A percentile compares a stretch with the other conserved stretches of the same genome.
phyloP scores from a whole-genome alignment of 2,329 filamentous ascomycete genomes.

The Aspergillus costaricaensis region DNA sequence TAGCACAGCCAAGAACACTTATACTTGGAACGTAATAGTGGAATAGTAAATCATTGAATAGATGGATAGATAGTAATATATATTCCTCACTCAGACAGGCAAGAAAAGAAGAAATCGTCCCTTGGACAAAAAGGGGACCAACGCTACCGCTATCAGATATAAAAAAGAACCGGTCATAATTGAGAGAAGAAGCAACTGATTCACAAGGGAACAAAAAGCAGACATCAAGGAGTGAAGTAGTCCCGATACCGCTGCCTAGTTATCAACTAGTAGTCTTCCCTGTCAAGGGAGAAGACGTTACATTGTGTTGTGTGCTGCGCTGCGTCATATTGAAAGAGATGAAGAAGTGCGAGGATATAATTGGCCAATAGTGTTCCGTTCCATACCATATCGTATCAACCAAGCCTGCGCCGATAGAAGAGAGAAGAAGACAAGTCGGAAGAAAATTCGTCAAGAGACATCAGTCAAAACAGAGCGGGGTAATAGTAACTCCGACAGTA shows the following conservation, averaged over 20 bases:
- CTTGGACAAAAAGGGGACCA: neutral
- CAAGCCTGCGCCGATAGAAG: neutral
- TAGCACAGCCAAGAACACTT: too few relatives aligned
- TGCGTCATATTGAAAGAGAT: neutral
- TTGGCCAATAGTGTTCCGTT: neutral
- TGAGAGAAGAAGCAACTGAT: neutral
- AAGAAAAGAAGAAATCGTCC: neutral
- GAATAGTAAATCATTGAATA: too few relatives aligned
- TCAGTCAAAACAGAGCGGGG: constrained; percentile 1
- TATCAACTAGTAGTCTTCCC: too few relatives aligned
- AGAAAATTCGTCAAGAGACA: constrained; percentile 3
- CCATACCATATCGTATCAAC: neutral
- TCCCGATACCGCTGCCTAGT: neutral
- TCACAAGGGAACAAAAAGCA: neutral
- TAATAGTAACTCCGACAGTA: neutral
- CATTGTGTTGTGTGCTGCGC: too few relatives aligned
- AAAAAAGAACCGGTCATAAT: neutral
- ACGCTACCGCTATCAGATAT: constrained; percentile 4
- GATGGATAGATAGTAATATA: neutral
- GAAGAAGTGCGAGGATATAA: too few relatives aligned
- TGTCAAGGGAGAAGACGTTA: too few relatives aligned
- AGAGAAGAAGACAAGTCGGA: neutral
- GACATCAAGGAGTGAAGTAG: neutral
- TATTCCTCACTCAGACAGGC: neutral
- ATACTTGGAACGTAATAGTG: too few relatives aligned